Base-by-base conservation (phyloP, 352 stramenopile genomes). In the Phytophthora capsici region DNA sequence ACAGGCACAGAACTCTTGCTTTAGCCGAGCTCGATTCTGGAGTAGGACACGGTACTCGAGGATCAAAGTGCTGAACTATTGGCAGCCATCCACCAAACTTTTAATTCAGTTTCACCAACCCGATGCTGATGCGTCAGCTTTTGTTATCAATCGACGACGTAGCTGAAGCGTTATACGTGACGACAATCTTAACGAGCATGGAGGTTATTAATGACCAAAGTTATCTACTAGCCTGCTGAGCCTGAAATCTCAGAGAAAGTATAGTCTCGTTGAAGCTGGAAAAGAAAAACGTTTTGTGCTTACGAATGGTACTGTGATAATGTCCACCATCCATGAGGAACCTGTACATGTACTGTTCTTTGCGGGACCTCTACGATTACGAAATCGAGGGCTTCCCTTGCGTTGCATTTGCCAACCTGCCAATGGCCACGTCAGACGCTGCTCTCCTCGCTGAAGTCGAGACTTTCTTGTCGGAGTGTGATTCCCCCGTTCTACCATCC, bases 381-480 rank as follows among this genome's bases (percentile, higher is more conserved):
- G 32, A 38, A n/a, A 38, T 38, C 32, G 32, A 16, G 32, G 32
- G 9, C 32, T 16, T n/a, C 32, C 9, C 32, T 16, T 4, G 0
- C 14, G 9, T 16, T 4, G 32, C 32, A 38, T 13, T 40, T 17
- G 5, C 0, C 37, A 44, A 12, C 3, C 19, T 19, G 14, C 37
- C 37, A 23, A 13, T 13, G 16, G 9, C 43, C 43, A 54, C 32
- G 38, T 40, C 55, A 32, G 46, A 57, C 17, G 22, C 46, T 4
- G 46, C 10, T 12, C 54, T 56, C 45, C 45, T 63, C 5, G 56
- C 44, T 7, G 46, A 55, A 17, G 36, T 63, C 3, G 55, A 55
- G 14, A 23, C 25, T n/a, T 63, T 63, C 43, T 40, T 63, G 22
- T 19, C 19, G 4, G 13, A 22, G 2, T 54, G 28, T 22, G 54